Percentiles rank a stretch among this genome's conserved stretches.
Conservation (phyloP, 257 asterid species). For the Solanum phureja region DNA sequence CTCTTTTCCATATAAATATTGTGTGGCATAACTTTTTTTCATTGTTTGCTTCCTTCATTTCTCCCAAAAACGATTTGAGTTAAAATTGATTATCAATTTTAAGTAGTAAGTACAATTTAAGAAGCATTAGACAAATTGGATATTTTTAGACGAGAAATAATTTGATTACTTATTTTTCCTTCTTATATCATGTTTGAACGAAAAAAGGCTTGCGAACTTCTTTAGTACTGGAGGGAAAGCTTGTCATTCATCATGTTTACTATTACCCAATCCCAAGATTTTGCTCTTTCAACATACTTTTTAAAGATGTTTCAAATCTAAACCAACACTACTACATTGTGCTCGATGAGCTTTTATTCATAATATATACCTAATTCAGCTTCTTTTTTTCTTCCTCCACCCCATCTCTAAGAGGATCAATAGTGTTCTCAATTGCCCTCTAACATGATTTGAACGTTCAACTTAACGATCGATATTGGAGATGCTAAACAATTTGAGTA, state of each 20-base stretch:
- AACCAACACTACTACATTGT: background rate
- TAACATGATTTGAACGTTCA: background rate
- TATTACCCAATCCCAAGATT: fast-evolving
- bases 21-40: too few species aligned
- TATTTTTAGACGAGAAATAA: background rate
- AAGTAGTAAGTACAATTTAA: background rate
- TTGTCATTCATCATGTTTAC: background rate
- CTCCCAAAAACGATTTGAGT: too few species aligned
- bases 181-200: too few species aligned
- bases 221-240: background rate
- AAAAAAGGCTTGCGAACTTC: too few species aligned
- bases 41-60: too few species aligned
- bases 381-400: too few species aligned
- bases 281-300: background rate
- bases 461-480: too few species aligned
- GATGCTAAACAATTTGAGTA: background rate
- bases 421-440: background rate
- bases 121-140: background rate
- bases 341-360: background rate
- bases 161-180: background rate
- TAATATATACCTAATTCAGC: too few species aligned
- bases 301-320: background rate
- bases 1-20: background rate
- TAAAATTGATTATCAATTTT: too few species aligned
- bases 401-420: background rate